A percentile compares a stretch with the other conserved stretches of the same genome.
Evolutionary conservation across 768 basidiomycete genomes (phyloP).

Genomic region (Mycena galopus): DNA sequence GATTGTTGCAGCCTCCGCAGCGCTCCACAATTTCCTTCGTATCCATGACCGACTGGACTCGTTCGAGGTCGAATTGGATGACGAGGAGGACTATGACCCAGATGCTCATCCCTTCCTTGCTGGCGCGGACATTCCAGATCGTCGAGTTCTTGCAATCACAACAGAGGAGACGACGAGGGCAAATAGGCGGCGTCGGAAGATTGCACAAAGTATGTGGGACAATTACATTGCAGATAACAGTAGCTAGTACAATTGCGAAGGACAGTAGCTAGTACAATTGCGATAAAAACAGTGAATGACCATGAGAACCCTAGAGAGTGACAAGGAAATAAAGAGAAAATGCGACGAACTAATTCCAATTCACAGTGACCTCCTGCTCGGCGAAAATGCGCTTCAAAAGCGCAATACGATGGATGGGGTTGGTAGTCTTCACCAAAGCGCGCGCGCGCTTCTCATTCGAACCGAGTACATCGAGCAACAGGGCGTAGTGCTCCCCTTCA

Average conservation of each 20-base stretch:
- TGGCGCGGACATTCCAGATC: background rate
- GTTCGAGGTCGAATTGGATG: no score
- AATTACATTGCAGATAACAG: slow-evolving; percentile 13
- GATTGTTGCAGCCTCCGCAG: no score
- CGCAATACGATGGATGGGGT: slow-evolving; percentile 11
- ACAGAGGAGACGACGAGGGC: slow-evolving; percentile 10
- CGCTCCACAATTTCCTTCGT: no score
- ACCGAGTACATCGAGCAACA: background rate
- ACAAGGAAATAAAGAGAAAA: background rate
- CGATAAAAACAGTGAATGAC: background rate
- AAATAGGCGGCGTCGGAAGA: slow-evolving; percentile 6
- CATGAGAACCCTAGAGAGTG: background rate
- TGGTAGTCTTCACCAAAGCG: slow-evolving; percentile 5
- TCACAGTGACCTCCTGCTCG: background rate
- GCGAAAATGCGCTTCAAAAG: slow-evolving; percentile 7
- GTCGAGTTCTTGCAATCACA: slow-evolving; percentile 14
- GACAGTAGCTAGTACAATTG: no score
- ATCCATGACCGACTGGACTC: no score
- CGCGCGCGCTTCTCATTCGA: slow-evolving; percentile 6
- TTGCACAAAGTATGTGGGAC: slow-evolving; percentile 5
- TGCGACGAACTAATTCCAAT: slow-evolving; percentile 11
- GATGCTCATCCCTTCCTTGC: no score
- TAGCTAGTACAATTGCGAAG: no score
- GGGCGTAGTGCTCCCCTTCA: slow-evolving; percentile 11
- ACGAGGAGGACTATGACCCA: no score